Percentiles rank a stretch among this genome's conserved stretches.
These are phyloP conservation scores for Sarcocystis neurona DNA, from an alignment of 169 alveolate species.

Conservation along the genomic window DNA sequence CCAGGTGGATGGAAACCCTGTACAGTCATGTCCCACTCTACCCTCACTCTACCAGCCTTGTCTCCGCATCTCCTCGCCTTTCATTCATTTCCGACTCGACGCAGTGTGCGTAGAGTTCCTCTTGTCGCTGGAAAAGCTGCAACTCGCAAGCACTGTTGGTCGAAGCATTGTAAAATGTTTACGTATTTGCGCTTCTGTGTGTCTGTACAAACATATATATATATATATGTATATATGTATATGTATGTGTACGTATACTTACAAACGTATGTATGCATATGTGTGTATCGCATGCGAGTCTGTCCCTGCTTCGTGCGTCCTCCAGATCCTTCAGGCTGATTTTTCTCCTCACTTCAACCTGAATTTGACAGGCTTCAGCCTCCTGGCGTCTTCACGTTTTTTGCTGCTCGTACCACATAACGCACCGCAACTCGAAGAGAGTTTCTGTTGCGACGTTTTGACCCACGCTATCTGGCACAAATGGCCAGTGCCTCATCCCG, in stretches of 20 bases:
- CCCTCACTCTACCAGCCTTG: too few relatives aligned
- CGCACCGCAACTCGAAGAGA: conserved; percentile 2
- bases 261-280: background rate
- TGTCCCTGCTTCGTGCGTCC: background rate
- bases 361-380: background rate
- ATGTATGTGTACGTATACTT: background rate
- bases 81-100: too few relatives aligned
- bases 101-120: too few relatives aligned
- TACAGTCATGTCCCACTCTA: too few relatives aligned
- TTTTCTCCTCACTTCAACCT: conserved; percentile 3
- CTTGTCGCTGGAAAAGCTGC: too few relatives aligned
- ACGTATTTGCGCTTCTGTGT: background rate
- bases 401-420: conserved; percentile 34
- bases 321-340: background rate
- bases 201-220: background rate
- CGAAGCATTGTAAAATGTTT: too few relatives aligned
- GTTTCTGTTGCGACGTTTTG: background rate
- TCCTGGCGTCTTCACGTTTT: background rate
- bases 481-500: conserved; percentile 48
- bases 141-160: too few relatives aligned
- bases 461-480: conserved; percentile 24
- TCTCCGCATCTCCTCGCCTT: too few relatives aligned
- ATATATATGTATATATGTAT: too few relatives aligned
- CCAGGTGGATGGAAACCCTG: too few relatives aligned
- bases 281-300: background rate